phyloP scores from a whole-genome alignment of 1,284 basidiomycete species.

The Leccinum fuscescens region DNA sequence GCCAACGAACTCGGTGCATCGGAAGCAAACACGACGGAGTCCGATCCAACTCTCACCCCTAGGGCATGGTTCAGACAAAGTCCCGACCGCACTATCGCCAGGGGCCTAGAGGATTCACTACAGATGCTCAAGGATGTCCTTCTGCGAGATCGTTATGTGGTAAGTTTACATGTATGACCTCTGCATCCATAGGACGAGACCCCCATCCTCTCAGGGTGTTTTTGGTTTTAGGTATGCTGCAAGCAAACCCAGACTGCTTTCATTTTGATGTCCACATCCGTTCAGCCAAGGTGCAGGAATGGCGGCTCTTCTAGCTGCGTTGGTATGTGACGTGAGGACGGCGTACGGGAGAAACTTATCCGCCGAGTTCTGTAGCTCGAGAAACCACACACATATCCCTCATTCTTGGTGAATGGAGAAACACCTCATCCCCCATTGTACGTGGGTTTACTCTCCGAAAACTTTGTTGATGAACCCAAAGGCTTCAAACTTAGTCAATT shows the following conservation, averaged over 20 bases:
- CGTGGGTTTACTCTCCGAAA: conserved; percentile 19
- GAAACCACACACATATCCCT: conserved; percentile 47
- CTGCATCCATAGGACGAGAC: background rate
- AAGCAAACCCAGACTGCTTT: background rate
- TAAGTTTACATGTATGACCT: conserved; percentile 29
- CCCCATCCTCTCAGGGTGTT: conserved; percentile 56
- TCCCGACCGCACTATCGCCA: conserved; percentile 47
- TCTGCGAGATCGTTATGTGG: conserved; percentile 50
- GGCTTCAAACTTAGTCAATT: conserved; percentile 50
- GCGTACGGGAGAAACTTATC: background rate
- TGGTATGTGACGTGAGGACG: conserved; percentile 44
- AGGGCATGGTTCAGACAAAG: conserved; percentile 78
- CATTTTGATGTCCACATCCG: background rate
- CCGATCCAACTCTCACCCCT: conserved; percentile 64
- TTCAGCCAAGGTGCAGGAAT: conserved; percentile 78
- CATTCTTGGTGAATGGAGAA: conserved; percentile 65
- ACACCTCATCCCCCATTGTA: conserved; percentile 71
- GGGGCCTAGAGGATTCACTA: conserved; percentile 61
- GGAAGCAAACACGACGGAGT: conserved; percentile 47
- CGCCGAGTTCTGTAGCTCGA: conserved; percentile 21
- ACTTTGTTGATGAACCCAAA: background rate
- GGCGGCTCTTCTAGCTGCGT: conserved; percentile 70
- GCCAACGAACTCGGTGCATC: conserved; percentile 47
- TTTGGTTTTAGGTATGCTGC: conserved; percentile 71
- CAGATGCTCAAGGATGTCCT: conserved; percentile 26